phyloP scores from a whole-genome alignment of 306 rosid species.

The Delonix regia region DNA sequence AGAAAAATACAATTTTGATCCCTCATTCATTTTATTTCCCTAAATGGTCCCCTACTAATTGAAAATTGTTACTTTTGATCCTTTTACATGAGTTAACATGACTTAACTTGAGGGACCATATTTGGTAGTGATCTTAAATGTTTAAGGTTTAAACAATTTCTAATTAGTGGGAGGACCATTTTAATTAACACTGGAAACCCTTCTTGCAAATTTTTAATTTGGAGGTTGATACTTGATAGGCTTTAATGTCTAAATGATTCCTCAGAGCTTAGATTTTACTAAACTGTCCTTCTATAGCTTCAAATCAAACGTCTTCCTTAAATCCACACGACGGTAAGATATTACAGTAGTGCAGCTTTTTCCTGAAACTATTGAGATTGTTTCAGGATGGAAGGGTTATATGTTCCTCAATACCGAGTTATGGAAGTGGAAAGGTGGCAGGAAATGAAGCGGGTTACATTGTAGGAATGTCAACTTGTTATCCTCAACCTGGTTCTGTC shows the following conservation, averaged over 20 bases:
- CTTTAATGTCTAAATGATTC: neutral
- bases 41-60: no score
- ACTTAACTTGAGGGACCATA: no score
- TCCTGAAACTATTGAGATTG: conserved; percentile 6
- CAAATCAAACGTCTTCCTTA: neutral
- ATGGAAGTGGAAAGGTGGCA: conserved; percentile 68
- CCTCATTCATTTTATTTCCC: no score
- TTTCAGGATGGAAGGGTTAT: conserved; percentile 70
- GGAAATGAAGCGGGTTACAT: conserved; percentile 73
- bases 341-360: neutral
- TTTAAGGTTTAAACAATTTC: no score
- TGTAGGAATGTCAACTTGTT: conserved; percentile 88
- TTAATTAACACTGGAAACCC: neutral
- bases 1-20: no score
- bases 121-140: no score
- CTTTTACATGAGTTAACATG: no score
- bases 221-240: neutral
- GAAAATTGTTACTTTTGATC: no score
- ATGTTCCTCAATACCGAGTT: conserved; percentile 72
- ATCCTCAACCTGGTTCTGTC: conserved; percentile 67
- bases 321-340: neutral
- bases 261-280: neutral
- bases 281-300: neutral
- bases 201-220: neutral
- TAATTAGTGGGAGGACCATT: no score